These are phyloP conservation scores for Sarcodon aspratus DNA, from an alignment of 768 basidiomycete species.

Conservation along the genomic window DNA sequence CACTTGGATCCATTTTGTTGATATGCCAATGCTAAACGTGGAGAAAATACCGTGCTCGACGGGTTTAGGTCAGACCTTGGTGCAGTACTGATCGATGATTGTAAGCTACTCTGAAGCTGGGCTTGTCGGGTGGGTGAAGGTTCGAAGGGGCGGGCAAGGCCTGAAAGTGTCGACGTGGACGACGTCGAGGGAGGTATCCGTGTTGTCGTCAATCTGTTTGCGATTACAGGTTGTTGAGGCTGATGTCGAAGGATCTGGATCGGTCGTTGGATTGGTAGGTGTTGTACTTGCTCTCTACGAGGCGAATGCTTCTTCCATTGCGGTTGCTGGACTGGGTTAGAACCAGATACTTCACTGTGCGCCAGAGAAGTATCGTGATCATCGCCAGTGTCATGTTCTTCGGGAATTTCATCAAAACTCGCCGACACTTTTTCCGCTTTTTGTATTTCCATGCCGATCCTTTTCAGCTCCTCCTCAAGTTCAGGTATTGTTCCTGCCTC, in stretches of 20 bases:
- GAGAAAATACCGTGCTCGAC: conserved; percentile 14
- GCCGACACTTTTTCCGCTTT: conserved; percentile 24
- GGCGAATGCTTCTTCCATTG: background rate
- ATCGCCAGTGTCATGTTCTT: conserved; percentile 5
- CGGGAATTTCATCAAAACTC: conserved; percentile 13
- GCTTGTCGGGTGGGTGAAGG: conserved; percentile 19
- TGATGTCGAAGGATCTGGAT: conserved; percentile 7
- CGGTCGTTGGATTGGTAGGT: conserved; percentile 6
- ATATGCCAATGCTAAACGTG: conserved; percentile 7
- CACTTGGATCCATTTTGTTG: no score
- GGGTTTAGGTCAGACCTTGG: conserved; percentile 16
- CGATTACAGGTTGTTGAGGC: background rate
- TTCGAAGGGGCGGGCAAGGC: conserved; percentile 44
- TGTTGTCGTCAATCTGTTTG: conserved; percentile 2
- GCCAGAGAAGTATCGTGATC: background rate
- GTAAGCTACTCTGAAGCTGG: conserved; percentile 3
- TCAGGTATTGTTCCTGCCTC: conserved; percentile 46
- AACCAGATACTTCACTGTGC: background rate
- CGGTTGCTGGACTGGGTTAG: background rate
- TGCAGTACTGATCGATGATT: background rate
- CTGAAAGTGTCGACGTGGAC: conserved; percentile 32
- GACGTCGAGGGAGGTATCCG: conserved; percentile 5
- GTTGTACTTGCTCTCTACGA: conserved; percentile 3
- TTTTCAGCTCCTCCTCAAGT: conserved; percentile 54
- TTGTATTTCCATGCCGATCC: conserved; percentile 47